Evolutionary conservation across 495 filamentous ascomycete species (phyloP).

Genomic region (Trichoderma gamsii): DNA sequence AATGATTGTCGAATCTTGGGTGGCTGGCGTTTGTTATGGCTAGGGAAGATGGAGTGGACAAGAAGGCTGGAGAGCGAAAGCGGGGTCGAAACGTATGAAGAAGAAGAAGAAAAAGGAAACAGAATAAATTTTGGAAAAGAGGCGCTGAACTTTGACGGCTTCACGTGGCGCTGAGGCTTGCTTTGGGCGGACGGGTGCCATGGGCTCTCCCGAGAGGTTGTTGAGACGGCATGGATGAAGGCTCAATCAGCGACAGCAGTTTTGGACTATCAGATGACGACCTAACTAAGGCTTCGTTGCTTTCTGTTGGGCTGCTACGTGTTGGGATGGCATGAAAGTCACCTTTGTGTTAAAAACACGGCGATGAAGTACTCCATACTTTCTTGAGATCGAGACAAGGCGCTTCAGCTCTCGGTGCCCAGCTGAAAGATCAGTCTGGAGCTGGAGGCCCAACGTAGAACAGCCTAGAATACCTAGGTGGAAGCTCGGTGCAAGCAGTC

Average conservation of each 20-base stretch:
- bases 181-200: neutral
- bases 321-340: too few species aligned
- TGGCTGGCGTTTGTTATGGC: neutral
- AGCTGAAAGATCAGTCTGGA: neutral
- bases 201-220: conserved; percentile 3
- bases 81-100: neutral
- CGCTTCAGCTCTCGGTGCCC: neutral
- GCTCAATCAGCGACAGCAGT: neutral
- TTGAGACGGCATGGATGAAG: neutral
- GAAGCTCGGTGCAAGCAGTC: neutral
- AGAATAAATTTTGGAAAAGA: neutral
- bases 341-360: neutral
- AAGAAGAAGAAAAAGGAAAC: neutral
- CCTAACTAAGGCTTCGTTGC: too few species aligned
- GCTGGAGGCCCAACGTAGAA: neutral
- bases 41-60: neutral
- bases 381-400: neutral
- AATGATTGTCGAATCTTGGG: neutral
- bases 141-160: neutral
- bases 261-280: neutral
- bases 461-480: neutral
- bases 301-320: too few species aligned
- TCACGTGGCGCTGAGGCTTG: neutral
- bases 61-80: neutral
- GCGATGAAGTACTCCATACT: neutral